phyloP scores from a whole-genome alignment of 2,329 filamentous ascomycete genomes.

The Trichoderma gracile region DNA sequence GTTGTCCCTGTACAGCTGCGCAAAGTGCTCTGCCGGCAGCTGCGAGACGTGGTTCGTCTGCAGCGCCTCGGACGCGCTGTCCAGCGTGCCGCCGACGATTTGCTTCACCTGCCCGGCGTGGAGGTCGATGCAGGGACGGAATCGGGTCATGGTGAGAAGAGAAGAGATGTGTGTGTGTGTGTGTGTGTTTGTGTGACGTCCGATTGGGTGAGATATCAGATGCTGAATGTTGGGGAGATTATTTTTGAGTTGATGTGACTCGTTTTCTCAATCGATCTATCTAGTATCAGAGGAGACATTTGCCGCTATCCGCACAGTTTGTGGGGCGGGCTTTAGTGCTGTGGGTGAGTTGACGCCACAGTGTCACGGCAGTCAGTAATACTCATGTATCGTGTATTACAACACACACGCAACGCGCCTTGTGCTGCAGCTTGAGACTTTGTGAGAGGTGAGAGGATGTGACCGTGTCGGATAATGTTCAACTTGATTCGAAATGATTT shows the following conservation, averaged over 20 bases:
- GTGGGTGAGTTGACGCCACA: constrained; percentile 22
- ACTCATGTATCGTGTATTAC: too few species aligned
- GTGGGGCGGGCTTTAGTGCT: constrained; percentile 18
- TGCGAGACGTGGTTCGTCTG: constrained; percentile 92
- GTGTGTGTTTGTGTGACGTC: too few species aligned
- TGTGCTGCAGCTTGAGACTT: too few species aligned
- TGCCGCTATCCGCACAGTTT: constrained; percentile 2
- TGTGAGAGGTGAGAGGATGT: too few species aligned
- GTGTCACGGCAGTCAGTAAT: not conserved
- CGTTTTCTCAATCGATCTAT: not conserved
- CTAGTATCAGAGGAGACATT: not conserved
- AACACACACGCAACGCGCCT: too few species aligned
- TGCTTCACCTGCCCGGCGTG: constrained; percentile 98
- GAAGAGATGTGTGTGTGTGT: constrained; percentile 1
- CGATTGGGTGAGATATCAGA: too few species aligned
- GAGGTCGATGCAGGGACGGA: constrained; percentile 94
- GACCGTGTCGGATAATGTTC: too few species aligned
- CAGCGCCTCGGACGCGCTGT: constrained; percentile 63
- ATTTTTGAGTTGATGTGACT: not conserved
- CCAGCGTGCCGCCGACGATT: constrained; percentile 92
- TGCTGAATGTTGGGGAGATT: too few species aligned
- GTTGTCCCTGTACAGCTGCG: constrained; percentile 75
- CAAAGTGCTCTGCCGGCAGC: constrained; percentile 79
- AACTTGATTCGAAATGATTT: too few species aligned
- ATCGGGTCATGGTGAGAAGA: constrained; percentile 72